These are phyloP conservation scores for Phycomyces blakesleeanus DNA, from an alignment of 192 early-diverging fungal species.

Conservation along the genomic window DNA sequence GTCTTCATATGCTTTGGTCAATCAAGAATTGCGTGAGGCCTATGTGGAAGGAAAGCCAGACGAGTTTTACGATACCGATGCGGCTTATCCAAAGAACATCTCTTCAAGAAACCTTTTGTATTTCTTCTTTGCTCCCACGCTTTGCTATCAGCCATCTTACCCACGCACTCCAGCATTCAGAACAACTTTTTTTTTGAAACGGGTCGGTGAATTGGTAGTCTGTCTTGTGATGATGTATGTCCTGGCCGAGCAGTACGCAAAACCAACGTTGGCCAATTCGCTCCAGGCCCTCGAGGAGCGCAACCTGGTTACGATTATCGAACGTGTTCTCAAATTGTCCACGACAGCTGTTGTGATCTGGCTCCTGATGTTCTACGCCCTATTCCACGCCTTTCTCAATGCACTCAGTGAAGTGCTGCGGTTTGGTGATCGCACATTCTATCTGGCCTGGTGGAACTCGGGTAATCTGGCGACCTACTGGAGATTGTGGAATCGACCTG, in stretches of 20 bases:
- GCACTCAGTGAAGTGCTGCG: conserved; percentile 75
- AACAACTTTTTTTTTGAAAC: conserved; percentile 73
- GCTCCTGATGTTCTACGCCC: conserved; percentile 86
- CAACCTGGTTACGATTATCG: conserved; percentile 61
- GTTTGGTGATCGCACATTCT: conserved; percentile 87
- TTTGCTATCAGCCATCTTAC: conserved; percentile 86
- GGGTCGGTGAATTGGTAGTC: conserved; percentile 67
- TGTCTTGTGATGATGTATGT: conserved; percentile 74
- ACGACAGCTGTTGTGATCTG: conserved; percentile 74
- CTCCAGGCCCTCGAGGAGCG: conserved; percentile 67
- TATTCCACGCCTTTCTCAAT: conserved; percentile 82
- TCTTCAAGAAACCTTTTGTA: conserved; percentile 61
- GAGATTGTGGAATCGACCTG: conserved; percentile 89
- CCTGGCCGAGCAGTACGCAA: conserved; percentile 73
- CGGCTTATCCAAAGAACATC: conserved; percentile 73
- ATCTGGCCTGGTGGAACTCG: conserved; percentile 89
- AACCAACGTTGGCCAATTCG: conserved; percentile 76
- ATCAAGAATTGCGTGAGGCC: conserved; percentile 63
- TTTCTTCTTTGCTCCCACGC: conserved; percentile 78
- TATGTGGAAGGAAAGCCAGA: conserved; percentile 32
- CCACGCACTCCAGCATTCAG: conserved; percentile 66
- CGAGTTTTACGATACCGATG: conserved; percentile 42
- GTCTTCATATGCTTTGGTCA: conserved; percentile 72
- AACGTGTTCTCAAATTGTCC: conserved; percentile 85
- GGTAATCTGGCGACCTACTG: conserved; percentile 77